A percentile compares a stretch with the other conserved stretches of the same genome.
These are phyloP conservation scores for Wickerhamomyces strasburgensis DNA, from an alignment of 805 yeast species.

Conservation along the genomic window DNA sequence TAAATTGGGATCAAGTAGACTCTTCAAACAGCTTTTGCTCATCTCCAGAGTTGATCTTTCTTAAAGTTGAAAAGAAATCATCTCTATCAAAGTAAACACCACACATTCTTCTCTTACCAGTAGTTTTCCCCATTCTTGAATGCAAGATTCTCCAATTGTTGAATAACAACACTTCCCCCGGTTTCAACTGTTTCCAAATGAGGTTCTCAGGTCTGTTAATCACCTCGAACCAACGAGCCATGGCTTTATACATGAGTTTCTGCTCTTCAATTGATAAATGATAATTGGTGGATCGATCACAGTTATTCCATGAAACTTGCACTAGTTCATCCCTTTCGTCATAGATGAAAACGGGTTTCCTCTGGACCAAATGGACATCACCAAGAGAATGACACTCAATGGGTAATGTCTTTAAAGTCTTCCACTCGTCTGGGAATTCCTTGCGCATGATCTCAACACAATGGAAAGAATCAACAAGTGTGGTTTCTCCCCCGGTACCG, in stretches of 20 bases:
- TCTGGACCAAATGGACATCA: slow-evolving; percentile 60
- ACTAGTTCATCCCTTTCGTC: slow-evolving; percentile 45
- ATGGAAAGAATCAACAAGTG: slow-evolving; percentile 61
- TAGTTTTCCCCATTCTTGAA: slow-evolving; percentile 54
- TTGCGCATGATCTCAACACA: slow-evolving; percentile 47
- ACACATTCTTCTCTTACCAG: slow-evolving; percentile 65
- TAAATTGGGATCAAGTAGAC: slow-evolving; percentile 12
- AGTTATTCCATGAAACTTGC: slow-evolving; percentile 69
- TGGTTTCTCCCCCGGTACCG: slow-evolving; percentile 63
- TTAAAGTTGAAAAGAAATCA: slow-evolving; percentile 49
- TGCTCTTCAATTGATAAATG: slow-evolving; percentile 39
- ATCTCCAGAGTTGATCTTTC: slow-evolving; percentile 45
- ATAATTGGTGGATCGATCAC: slow-evolving; percentile 55
- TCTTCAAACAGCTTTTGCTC: slow-evolving; percentile 33
- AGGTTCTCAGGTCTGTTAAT: slow-evolving; percentile 47
- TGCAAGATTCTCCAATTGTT: slow-evolving; percentile 74
- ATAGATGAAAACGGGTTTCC: slow-evolving; percentile 57
- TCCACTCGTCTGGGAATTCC: slow-evolving; percentile 46
- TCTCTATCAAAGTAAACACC: slow-evolving; percentile 69
- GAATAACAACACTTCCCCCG: slow-evolving; percentile 63
- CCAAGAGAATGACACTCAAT: slow-evolving; percentile 76
- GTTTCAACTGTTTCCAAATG: slow-evolving; percentile 48
- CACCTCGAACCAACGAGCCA: slow-evolving; percentile 50
- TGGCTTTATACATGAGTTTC: slow-evolving; percentile 49
- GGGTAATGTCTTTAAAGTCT: slow-evolving; percentile 42